Percentiles rank a stretch among this genome's conserved stretches.
These are phyloP conservation scores for Eragrostis tef DNA, from an alignment of 202 grass and related monocot species.

Conservation along the genomic window DNA sequence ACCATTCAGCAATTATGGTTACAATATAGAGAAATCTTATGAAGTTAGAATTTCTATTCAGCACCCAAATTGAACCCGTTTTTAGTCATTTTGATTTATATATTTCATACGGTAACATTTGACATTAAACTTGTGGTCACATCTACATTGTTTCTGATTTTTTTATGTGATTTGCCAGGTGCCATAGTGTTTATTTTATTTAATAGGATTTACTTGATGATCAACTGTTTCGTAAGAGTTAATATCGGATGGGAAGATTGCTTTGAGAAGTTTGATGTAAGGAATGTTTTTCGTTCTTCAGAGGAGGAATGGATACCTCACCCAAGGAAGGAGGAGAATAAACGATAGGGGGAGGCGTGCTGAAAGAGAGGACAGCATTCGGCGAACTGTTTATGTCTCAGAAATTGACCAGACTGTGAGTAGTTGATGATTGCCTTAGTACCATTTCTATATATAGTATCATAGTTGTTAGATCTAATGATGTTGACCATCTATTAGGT, in stretches of 20 bases:
- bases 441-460: conserved; percentile 20
- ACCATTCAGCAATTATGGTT: background rate
- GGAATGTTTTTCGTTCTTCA: conserved; percentile 39
- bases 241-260: background rate
- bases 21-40: background rate
- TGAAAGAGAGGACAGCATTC: conserved; percentile 82
- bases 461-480: conserved; percentile 40
- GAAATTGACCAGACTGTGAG: conserved; percentile 87
- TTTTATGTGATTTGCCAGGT: background rate
- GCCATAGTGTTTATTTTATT: conserved; percentile 25
- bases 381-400: conserved; percentile 91
- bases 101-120: background rate
- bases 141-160: background rate
- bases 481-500: conserved; percentile 64
- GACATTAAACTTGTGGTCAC: background rate
- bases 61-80: background rate
- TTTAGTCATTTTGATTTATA: background rate
- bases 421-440: conserved; percentile 44
- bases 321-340: conserved; percentile 57
- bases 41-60: background rate
- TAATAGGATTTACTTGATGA: conserved; percentile 12
- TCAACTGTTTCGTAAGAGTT: background rate
- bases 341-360: conserved; percentile 65
- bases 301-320: conserved; percentile 65
- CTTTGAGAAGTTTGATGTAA: conserved; percentile 35